Conservation (phyloP, 352 stramenopile species). For the Pythium insidiosum region DNA sequence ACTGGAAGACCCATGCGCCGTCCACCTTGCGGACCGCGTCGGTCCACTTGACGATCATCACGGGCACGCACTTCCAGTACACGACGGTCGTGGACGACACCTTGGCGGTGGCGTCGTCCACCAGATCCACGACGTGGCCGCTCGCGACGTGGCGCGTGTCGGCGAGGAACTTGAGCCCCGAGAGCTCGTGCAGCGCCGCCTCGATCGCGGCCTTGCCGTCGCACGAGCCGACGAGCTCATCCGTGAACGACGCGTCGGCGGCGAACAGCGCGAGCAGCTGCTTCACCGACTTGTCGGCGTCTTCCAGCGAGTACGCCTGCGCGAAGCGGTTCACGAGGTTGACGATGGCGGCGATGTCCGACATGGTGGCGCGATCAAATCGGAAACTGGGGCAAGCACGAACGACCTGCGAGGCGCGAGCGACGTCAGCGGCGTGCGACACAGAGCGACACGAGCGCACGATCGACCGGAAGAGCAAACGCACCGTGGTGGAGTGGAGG, state of each 20-base stretch:
- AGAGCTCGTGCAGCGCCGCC: constrained; percentile 54
- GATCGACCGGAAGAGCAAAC: too few species aligned
- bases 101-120: constrained; percentile 36
- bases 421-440: too few species aligned
- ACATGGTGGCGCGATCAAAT: constrained; percentile 23
- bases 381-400: background rate
- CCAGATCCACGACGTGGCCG: constrained; percentile 68
- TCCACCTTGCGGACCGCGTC: constrained; percentile 70
- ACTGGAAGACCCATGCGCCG: constrained; percentile 70
- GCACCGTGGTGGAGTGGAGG: too few species aligned
- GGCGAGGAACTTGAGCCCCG: constrained; percentile 67
- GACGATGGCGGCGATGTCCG: constrained; percentile 64
- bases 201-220: constrained; percentile 63
- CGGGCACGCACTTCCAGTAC: constrained; percentile 82
- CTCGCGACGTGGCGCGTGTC: constrained; percentile 78
- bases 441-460: too few species aligned
- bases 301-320: constrained; percentile 69
- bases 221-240: constrained; percentile 68
- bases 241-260: constrained; percentile 59
- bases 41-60: constrained; percentile 79
- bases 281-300: constrained; percentile 61
- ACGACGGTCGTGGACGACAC: constrained; percentile 62
- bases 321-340: constrained; percentile 84
- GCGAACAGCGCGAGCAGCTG: constrained; percentile 62
- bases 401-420: too few species aligned